phyloP scores from a whole-genome alignment of 2,329 filamentous ascomycete species.

The Calonectria pseudoreteaudii region DNA sequence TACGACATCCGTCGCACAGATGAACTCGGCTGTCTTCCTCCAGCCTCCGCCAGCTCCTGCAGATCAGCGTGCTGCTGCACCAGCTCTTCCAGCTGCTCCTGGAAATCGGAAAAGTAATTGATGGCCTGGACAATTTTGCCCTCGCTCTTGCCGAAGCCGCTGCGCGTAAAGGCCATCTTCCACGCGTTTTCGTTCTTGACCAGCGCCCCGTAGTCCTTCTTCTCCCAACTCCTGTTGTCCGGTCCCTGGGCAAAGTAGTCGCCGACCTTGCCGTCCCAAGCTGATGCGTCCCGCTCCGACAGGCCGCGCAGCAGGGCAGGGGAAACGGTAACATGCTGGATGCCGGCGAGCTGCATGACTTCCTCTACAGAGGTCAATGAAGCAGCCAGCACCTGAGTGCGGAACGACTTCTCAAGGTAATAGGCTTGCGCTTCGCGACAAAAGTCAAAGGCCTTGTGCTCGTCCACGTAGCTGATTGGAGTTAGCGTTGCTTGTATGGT shows the following conservation, averaged over 20 bases:
- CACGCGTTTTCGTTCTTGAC: slow-evolving; percentile 58
- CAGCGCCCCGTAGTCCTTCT: slow-evolving; percentile 34
- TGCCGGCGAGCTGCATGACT: slow-evolving; percentile 68
- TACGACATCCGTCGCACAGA: background rate
- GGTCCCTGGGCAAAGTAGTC: slow-evolving; percentile 46
- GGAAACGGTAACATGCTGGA: slow-evolving; percentile 69
- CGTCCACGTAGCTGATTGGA: slow-evolving; percentile 57
- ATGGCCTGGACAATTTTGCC: slow-evolving; percentile 66
- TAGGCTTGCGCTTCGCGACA: slow-evolving; percentile 65
- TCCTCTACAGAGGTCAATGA: slow-evolving; percentile 69
- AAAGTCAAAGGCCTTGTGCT: slow-evolving; percentile 62
- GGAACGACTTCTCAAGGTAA: slow-evolving; percentile 55
- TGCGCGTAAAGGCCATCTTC: slow-evolving; percentile 63
- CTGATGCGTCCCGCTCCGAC: slow-evolving; percentile 49
- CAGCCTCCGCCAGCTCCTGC: background rate
- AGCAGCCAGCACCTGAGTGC: slow-evolving; percentile 66
- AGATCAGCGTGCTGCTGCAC: slow-evolving; percentile 43
- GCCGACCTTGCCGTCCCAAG: slow-evolving; percentile 46
- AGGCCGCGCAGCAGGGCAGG: slow-evolving; percentile 63
- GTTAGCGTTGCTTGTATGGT: background rate
- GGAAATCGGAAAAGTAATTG: slow-evolving; percentile 69
- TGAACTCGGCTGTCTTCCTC: background rate
- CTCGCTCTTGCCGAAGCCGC: slow-evolving; percentile 58
- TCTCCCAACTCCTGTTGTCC: slow-evolving; percentile 43
- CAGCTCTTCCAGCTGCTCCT: slow-evolving; percentile 61